Percentiles rank a stretch among this genome's conserved stretches.
phyloP scores from a whole-genome alignment of 2,329 filamentous ascomycete species.

The Dothidotthia symphoricarpi region DNA sequence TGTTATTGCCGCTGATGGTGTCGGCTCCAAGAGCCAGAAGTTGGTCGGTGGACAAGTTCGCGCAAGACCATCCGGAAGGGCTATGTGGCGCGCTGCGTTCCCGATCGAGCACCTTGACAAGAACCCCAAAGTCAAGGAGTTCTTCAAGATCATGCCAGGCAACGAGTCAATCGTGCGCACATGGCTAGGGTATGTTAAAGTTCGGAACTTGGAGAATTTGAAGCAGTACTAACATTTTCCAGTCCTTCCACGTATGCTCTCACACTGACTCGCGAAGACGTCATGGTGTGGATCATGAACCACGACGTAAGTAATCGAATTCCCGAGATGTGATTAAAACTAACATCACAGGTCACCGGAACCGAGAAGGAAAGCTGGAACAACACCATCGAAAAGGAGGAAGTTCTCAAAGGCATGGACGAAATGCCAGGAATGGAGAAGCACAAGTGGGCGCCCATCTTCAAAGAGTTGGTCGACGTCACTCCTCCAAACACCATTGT shows the following conservation, averaged over 20 bases:
- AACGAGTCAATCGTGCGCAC: conserved; percentile 49
- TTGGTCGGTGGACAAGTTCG: conserved; percentile 47
- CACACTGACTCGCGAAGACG: conserved; percentile 47
- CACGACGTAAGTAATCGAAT: conserved; percentile 40
- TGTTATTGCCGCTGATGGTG: conserved; percentile 44
- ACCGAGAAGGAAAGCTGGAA: conserved; percentile 49
- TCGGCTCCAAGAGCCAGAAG: conserved; percentile 48
- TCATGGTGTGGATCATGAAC: conserved; percentile 54
- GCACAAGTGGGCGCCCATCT: conserved; percentile 47
- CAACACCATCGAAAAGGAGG: conserved; percentile 48
- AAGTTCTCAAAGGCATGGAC: conserved; percentile 49
- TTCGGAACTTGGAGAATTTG: background rate
- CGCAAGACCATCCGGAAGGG: conserved; percentile 40
- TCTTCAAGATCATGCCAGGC: conserved; percentile 46
- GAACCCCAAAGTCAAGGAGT: conserved; percentile 48
- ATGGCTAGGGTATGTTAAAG: conserved; percentile 40
- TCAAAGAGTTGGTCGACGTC: conserved; percentile 46
- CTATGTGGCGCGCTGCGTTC: conserved; percentile 45
- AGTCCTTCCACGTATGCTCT: conserved; percentile 47
- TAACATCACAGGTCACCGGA: conserved; percentile 42
- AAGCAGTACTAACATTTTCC: conserved; percentile 6
- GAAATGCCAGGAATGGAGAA: conserved; percentile 44
- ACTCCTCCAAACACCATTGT: conserved; percentile 50
- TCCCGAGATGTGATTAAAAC: background rate
- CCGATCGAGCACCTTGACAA: conserved; percentile 46